These are phyloP conservation scores for Aspergillus versicolor DNA, from an alignment of 2,329 filamentous ascomycete genomes.

Conservation along the genomic window DNA sequence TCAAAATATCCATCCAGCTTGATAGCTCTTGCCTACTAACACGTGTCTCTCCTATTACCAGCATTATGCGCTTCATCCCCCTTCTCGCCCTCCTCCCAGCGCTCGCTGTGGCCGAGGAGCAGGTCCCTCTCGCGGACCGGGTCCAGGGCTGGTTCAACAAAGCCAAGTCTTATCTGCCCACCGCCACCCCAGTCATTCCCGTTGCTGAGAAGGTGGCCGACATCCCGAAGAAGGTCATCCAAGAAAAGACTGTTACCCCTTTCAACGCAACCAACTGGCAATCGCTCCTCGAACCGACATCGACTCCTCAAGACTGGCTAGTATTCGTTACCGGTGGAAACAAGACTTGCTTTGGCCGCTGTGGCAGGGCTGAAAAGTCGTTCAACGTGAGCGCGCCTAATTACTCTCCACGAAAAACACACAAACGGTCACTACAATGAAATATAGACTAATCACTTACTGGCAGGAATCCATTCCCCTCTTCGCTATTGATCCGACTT, in stretches of 20 bases:
- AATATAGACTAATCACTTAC: conserved; percentile 13
- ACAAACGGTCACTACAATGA: background rate
- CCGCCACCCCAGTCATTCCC: conserved; percentile 39
- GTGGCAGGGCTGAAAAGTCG: conserved; percentile 54
- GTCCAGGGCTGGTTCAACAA: conserved; percentile 50
- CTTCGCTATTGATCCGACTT: conserved; percentile 53
- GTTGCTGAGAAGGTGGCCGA: conserved; percentile 44
- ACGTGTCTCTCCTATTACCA: conserved; percentile 21
- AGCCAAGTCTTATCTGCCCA: conserved; percentile 57
- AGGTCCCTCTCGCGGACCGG: conserved; percentile 52
- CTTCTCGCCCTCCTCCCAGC: conserved; percentile 49
- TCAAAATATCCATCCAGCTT: conserved; percentile 2
- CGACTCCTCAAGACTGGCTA: conserved; percentile 55
- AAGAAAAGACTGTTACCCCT: conserved; percentile 50
- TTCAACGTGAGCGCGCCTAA: conserved; percentile 43
- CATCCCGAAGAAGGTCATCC: conserved; percentile 42
- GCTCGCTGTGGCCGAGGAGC: conserved; percentile 58
- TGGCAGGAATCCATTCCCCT: conserved; percentile 53
- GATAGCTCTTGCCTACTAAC: conserved; percentile 7
- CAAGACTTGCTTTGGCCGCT: conserved; percentile 63
- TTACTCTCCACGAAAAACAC: conserved; percentile 1
- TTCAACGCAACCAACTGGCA: conserved; percentile 60
- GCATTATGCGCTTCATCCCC: conserved; percentile 54
- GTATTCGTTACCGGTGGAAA: conserved; percentile 64
- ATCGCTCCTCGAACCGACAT: conserved; percentile 47